phyloP scores from a whole-genome alignment of 768 basidiomycete species.

The Mycena vitilis region DNA sequence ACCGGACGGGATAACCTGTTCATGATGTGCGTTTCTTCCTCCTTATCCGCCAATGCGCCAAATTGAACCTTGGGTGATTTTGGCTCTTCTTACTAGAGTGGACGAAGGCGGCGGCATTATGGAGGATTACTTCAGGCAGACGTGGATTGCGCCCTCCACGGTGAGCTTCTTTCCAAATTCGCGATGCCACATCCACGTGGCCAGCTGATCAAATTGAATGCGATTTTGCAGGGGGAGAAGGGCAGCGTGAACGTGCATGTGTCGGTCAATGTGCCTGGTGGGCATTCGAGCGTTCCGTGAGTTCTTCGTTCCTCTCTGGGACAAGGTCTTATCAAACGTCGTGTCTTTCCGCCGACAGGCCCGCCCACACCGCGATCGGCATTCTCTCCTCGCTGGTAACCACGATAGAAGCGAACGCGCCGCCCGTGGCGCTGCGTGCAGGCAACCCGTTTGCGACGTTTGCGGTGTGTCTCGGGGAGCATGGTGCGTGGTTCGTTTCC shows the following conservation, averaged over 20 bases:
- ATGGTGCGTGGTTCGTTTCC: slow-evolving; percentile 22
- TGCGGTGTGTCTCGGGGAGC: slow-evolving; percentile 10
- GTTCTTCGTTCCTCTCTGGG: not conserved
- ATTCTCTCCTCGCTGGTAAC: slow-evolving; percentile 63
- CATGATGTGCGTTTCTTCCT: slow-evolving; percentile 20
- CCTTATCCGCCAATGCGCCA: not conserved
- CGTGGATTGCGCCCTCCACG: slow-evolving; percentile 17
- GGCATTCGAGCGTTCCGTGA: slow-evolving; percentile 69
- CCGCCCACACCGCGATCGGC: slow-evolving; percentile 67
- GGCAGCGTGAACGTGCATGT: slow-evolving; percentile 45
- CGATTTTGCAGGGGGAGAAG: slow-evolving; percentile 16
- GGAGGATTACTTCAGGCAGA: slow-evolving; percentile 10
- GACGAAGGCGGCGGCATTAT: slow-evolving; percentile 27
- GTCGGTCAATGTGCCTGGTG: slow-evolving; percentile 63
- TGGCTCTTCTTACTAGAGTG: slow-evolving; percentile 4
- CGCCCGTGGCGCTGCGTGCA: slow-evolving; percentile 42
- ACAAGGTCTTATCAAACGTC: too few species aligned
- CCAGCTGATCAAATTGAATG: too few species aligned
- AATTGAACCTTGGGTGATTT: too few species aligned
- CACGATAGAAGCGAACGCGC: slow-evolving; percentile 57
- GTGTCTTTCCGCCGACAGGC: too few species aligned
- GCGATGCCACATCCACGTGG: too few species aligned
- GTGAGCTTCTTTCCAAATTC: slow-evolving; percentile 5
- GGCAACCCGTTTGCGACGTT: slow-evolving; percentile 25
- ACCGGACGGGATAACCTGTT: not conserved